Evolutionary conservation across 2,329 filamentous ascomycete genomes (phyloP), one percentile per base, ranked within the genome.

Genomic region (Hypoxylon sp.): DNA sequence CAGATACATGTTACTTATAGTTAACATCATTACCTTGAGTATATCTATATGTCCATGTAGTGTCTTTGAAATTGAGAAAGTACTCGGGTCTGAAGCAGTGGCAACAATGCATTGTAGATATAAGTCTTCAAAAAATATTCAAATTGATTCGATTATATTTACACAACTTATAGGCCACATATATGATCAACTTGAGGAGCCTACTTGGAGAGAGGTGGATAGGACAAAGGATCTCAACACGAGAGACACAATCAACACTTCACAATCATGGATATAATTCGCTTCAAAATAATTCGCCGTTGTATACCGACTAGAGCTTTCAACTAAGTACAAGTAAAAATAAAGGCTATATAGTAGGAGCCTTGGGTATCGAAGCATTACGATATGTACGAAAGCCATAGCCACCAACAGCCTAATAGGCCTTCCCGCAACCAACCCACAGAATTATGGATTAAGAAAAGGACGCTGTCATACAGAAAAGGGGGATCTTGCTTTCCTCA

Each of bases 191-290:
- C 39, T 22, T 11, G 1, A 44, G 17, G 17, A 22, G 17, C 39
- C 4, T 5, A 1, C 17, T 6, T 17, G n/a, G n/a, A 17, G 8
- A 52, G 19, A 22, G 19, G 31, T 35, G 8, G 6, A 31, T 31
- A 31, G 29, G 5, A 13, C n/a, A 11, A 31, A 24, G 29, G 13
- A 3, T 13, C 51, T 4, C n/a, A 29, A 42, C 26, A 42, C 9
- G 17, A 42, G 24, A 17, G 9, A 14, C n/a, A 64, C 8, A 24
- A 44, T 46, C 19, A 51, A 42, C 11, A 13, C n/a, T 22, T 54
- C 80, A 74, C 81, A 80, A 77, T 75, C 44, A 53, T 31, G 8
- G 6, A 31, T 42, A 42, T 13, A 11, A 26, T 55, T 59, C 33
- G 9, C 24, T 42, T 59, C 22, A 58, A 60, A 39, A 39, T 17